A percentile compares a stretch with the other conserved stretches of the same genome.
Evolutionary conservation across 2,329 filamentous ascomycete genomes (phyloP).

Genomic region (Ophiocordyceps robertsii): DNA sequence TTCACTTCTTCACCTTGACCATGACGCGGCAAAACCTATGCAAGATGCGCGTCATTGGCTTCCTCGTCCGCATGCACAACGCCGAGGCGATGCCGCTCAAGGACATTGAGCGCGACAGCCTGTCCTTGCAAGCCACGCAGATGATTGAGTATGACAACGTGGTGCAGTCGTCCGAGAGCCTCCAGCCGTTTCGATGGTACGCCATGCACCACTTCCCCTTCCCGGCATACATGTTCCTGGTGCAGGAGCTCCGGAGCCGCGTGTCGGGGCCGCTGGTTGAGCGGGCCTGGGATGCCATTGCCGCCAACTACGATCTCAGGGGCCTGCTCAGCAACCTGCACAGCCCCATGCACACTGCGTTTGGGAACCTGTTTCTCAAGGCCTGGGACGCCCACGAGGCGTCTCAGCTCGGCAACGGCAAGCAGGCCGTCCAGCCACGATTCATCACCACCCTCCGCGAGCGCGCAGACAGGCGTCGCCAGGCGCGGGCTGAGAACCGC

Average conservation of each 20-base stretch:
- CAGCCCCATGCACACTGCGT: conserved; percentile 43
- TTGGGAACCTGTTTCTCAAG: conserved; percentile 44
- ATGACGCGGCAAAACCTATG: conserved; percentile 42
- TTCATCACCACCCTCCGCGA: conserved; percentile 36
- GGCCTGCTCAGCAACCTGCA: conserved; percentile 34
- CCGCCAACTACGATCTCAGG: conserved; percentile 38
- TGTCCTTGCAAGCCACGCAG: conserved; percentile 40
- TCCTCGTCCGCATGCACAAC: conserved; percentile 35
- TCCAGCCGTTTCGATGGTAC: conserved; percentile 44
- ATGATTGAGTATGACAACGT: conserved; percentile 48
- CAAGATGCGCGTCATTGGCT: conserved; percentile 41
- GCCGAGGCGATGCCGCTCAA: conserved; percentile 24
- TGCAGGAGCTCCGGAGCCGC: conserved; percentile 39
- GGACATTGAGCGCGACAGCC: conserved; percentile 33
- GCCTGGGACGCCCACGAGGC: conserved; percentile 47
- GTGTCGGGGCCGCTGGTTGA: conserved; percentile 42
- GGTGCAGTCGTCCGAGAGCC: conserved; percentile 34
- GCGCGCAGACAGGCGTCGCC: conserved; percentile 22
- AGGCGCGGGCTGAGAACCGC: conserved; percentile 15
- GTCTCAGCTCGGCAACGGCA: conserved; percentile 30
- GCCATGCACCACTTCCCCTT: conserved; percentile 46
- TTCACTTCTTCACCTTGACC: conserved; percentile 44
- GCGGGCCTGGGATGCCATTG: conserved; percentile 43
- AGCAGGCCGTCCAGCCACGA: conserved; percentile 25
- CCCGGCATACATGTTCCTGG: conserved; percentile 46